Conservation (phyloP, 2,329 filamentous ascomycete genomes). For the Ploettnerulaceae sp. region DNA sequence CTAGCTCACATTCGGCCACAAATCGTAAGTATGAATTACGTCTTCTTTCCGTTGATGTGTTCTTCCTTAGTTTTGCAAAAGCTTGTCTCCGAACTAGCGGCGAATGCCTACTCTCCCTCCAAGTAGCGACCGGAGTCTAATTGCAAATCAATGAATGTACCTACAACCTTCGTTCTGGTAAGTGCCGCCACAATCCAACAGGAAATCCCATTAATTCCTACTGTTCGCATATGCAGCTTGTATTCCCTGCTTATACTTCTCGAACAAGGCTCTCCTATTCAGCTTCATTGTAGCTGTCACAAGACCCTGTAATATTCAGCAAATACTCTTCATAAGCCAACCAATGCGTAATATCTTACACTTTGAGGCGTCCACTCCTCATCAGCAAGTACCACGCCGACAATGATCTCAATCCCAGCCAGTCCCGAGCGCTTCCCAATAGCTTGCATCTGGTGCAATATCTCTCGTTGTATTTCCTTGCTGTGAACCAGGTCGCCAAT, state of each 20-base stretch:
- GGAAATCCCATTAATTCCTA: too few relatives aligned
- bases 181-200: too few relatives aligned
- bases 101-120: too few relatives aligned
- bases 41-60: too few relatives aligned
- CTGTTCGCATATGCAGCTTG: conserved; percentile 35
- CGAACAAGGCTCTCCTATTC: conserved; percentile 62
- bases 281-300: conserved; percentile 69
- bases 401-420: conserved; percentile 66
- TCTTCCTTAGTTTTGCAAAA: too few relatives aligned
- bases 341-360: conserved; percentile 52
- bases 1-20: too few relatives aligned
- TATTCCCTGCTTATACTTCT: conserved; percentile 57
- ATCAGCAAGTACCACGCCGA: conserved; percentile 71
- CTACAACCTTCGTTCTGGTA: too few relatives aligned
- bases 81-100: too few relatives aligned
- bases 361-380: conserved; percentile 86
- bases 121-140: too few relatives aligned
- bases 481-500: conserved; percentile 63
- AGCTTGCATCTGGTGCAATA: conserved; percentile 63
- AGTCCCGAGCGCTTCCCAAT: conserved; percentile 63
- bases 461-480: conserved; percentile 55
- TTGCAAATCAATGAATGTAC: too few relatives aligned
- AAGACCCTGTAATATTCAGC: conserved; percentile 47
- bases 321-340: conserved; percentile 29
- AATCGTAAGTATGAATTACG: too few relatives aligned